phyloP scores from a whole-genome alignment of 106 monocot genomes.

The Narthecium ossifragum region DNA sequence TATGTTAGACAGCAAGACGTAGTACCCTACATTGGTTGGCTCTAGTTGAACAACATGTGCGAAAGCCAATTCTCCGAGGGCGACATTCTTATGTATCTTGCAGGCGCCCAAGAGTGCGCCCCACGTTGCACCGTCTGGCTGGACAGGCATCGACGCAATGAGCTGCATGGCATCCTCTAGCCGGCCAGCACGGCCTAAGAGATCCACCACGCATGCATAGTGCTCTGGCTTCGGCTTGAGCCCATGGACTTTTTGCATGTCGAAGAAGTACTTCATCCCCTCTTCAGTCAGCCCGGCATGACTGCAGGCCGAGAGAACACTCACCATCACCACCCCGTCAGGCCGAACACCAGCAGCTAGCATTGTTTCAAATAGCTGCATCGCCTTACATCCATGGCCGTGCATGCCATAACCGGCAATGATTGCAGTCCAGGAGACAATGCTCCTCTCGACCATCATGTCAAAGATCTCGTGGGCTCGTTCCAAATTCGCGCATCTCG shows the following conservation, averaged over 20 bases:
- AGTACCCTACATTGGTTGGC: constrained; percentile 71
- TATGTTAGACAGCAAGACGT: constrained; percentile 64
- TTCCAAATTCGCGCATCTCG: constrained; percentile 47
- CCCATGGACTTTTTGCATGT: constrained; percentile 31
- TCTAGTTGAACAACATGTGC: constrained; percentile 39
- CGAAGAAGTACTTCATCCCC: constrained; percentile 42
- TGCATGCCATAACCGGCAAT: constrained; percentile 63
- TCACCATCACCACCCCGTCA: constrained; percentile 59
- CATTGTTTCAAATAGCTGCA: constrained; percentile 53
- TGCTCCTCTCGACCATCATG: constrained; percentile 35
- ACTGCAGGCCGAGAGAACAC: constrained; percentile 68
- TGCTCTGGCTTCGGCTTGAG: constrained; percentile 40
- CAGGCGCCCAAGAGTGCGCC: constrained; percentile 71
- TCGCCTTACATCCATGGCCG: constrained; percentile 40
- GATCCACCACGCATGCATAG: constrained; percentile 75
- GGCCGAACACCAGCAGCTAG: constrained; percentile 27
- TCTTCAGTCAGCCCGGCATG: constrained; percentile 51
- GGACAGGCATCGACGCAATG: constrained; percentile 43
- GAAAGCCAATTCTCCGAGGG: constrained; percentile 52
- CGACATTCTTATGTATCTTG: constrained; percentile 66
- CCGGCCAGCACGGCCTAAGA: constrained; percentile 63
- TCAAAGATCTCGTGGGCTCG: constrained; percentile 48
- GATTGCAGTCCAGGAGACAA: constrained; percentile 75
- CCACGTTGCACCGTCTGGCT: constrained; percentile 75
- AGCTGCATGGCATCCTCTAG: constrained; percentile 46